Evolutionary conservation across 805 yeast species (phyloP), one percentile per base, ranked within the genome.

Genomic region (Metschnikowia henanensis): DNA sequence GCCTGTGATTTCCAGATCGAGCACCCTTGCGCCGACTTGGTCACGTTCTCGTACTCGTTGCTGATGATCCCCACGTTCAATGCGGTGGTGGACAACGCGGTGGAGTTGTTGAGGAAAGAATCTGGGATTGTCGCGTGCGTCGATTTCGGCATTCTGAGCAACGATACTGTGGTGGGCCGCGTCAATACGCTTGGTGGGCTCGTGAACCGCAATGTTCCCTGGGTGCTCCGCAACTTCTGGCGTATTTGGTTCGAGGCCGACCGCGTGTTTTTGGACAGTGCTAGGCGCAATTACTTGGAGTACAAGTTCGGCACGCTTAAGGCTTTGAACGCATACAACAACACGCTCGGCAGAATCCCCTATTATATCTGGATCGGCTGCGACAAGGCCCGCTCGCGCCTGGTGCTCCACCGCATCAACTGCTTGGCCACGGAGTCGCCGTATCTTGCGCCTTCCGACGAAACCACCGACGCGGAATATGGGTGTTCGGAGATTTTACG

Each of bases 181-280:
- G 75, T 81, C 39, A 80, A 84, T 58, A 83, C 91, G 7, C 65
- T 86, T 28, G 95, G 95, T 40, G 94, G 95, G 7, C 67, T 81
- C 51, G 75, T 75, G 25, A 76, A 80, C 56, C 74, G 95, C 57
- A 85, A 85, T 60, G 81, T 79, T 48, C 83, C 88, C 21, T 87
- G 95, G 95, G 49, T 84, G 44, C 73, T 77, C 39, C 74, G 95
- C 60, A 84, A 87, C 23, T 87, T 87, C 60, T 87, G 95, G 95
- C 76, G 90, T 58, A 69, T 83, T 34, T 87, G 95, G 95, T 87
- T 87, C 62, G 95, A 87, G 64, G 83, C 84, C 41, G 95, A 87
- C 63, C 76, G 83, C 44, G 95, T 87, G 3, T 83, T 80, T 56
- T 73, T 87, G 52, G 95, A 87, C 59, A 81, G 90, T 25, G 77